Percentiles rank a stretch among this genome's conserved stretches.
Evolutionary conservation across 2,329 filamentous ascomycete species (phyloP).

Genomic region (Ophiostoma pallidulum): DNA sequence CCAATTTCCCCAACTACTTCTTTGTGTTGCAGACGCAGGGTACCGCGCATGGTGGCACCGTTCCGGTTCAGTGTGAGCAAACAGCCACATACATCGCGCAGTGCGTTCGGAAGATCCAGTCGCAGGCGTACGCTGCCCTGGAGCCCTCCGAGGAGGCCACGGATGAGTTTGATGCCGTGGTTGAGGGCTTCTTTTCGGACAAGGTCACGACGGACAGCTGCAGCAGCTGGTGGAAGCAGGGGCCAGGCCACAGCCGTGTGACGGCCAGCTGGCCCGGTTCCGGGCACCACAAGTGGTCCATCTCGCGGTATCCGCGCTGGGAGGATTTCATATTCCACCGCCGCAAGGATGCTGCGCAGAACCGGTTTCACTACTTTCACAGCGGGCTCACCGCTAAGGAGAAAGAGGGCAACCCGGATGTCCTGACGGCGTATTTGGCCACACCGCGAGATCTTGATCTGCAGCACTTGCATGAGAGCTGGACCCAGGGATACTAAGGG

Average conservation of each 20-base stretch:
- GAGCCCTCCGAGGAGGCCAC: slow-evolving; percentile 12
- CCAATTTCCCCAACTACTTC: slow-evolving; percentile 23
- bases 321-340: slow-evolving; percentile 13
- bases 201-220: slow-evolving; percentile 13
- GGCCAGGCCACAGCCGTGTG: slow-evolving; percentile 3
- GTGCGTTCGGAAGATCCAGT: slow-evolving; percentile 16
- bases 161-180: slow-evolving; percentile 16
- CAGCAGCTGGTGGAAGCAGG: slow-evolving; percentile 17
- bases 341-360: background rate
- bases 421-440: background rate
- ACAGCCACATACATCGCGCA: slow-evolving; percentile 15
- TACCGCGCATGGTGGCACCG: slow-evolving; percentile 13
- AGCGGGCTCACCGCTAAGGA: slow-evolving; percentile 9
- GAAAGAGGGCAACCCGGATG: background rate
- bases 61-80: slow-evolving; percentile 16
- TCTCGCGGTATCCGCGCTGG: slow-evolving; percentile 9
- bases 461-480: slow-evolving; percentile 5
- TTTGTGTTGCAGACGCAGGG: slow-evolving; percentile 17
- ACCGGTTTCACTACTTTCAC: slow-evolving; percentile 11
- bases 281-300: slow-evolving; percentile 7
- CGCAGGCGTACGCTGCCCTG: slow-evolving; percentile 11
- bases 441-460: background rate
- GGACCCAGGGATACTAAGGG: slow-evolving; percentile 4
- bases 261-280: slow-evolving; percentile 15
- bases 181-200: slow-evolving; percentile 10